Evolutionary conservation across 2,329 filamentous ascomycete species (phyloP).

Genomic region (Aureobasidium sp.): DNA sequence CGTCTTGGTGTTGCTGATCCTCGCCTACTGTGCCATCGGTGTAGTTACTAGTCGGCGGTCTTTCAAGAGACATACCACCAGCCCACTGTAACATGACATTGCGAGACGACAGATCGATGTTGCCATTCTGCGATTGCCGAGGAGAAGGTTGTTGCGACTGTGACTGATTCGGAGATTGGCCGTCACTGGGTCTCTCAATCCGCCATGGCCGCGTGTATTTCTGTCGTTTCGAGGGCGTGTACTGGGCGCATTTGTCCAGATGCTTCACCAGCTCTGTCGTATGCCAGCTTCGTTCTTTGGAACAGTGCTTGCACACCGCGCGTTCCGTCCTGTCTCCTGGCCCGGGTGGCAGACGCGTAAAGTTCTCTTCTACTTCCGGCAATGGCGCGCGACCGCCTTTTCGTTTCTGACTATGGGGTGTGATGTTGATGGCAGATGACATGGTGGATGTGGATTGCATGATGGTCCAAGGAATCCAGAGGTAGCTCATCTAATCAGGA

Average conservation of each 20-base stretch:
- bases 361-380: slow-evolving; percentile 13
- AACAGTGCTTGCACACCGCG: slow-evolving; percentile 12
- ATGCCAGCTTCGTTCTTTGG: slow-evolving; percentile 10
- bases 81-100: slow-evolving; percentile 4
- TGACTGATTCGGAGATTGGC: background rate
- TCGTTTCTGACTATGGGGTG: slow-evolving; percentile 4
- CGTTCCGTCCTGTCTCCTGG: slow-evolving; percentile 8
- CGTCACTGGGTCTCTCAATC: background rate
- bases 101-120: background rate
- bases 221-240: slow-evolving; percentile 9
- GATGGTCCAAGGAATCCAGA: background rate
- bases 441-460: slow-evolving; percentile 10
- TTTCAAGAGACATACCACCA: background rate
- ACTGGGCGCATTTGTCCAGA: slow-evolving; percentile 11
- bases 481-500: slow-evolving; percentile 11
- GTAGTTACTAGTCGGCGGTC: background rate
- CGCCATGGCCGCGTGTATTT: slow-evolving; percentile 11
- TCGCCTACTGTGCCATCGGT: background rate
- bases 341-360: slow-evolving; percentile 10
- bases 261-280: slow-evolving; percentile 14
- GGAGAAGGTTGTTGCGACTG: slow-evolving; percentile 1
- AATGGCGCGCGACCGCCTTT: slow-evolving; percentile 6
- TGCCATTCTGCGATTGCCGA: background rate
- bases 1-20: background rate
- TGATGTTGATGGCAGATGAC: background rate